phyloP scores from a whole-genome alignment of 1,139 yeast genomes.

The Nakaseomyces delphensis region DNA sequence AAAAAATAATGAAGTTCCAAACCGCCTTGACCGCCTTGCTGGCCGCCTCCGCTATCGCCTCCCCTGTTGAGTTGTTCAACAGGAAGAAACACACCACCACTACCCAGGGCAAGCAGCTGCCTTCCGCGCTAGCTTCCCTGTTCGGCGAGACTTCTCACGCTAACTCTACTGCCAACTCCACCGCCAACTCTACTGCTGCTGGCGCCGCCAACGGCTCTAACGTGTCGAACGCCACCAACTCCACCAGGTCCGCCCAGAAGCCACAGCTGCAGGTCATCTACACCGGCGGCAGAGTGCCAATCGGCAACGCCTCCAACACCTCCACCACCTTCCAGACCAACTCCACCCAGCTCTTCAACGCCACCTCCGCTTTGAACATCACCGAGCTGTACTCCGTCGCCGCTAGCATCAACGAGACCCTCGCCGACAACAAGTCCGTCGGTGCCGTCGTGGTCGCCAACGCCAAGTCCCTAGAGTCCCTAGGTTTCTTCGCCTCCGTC shows the following conservation, averaged over 20 bases:
- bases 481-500: slow-evolving; percentile 27
- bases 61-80: slow-evolving; percentile 14
- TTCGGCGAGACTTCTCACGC: not conserved
- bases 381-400: slow-evolving; percentile 25
- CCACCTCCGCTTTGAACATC: slow-evolving; percentile 19
- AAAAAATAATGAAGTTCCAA: slow-evolving; percentile 12
- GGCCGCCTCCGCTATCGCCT: slow-evolving; percentile 18
- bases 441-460: slow-evolving; percentile 24
- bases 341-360: slow-evolving; percentile 20
- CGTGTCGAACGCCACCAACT: slow-evolving; percentile 9
- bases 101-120: not conserved
- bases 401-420: slow-evolving; percentile 16
- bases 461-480: slow-evolving; percentile 21
- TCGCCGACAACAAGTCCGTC: slow-evolving; percentile 14
- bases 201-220: slow-evolving; percentile 7
- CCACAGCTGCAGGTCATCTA: slow-evolving; percentile 19
- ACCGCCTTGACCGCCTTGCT: slow-evolving; percentile 14
- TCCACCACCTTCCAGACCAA: slow-evolving; percentile 12
- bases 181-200: not conserved
- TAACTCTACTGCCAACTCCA: slow-evolving; percentile 5
- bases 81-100: slow-evolving; percentile 5
- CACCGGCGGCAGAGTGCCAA: slow-evolving; percentile 24
- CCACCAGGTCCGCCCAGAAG: slow-evolving; percentile 6
- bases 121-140: slow-evolving; percentile 3
- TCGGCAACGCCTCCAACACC: slow-evolving; percentile 13